Evolutionary conservation across 2,329 filamentous ascomycete species (phyloP), one percentile per base, ranked within the genome.

Genomic region (Fusarium sp.): DNA sequence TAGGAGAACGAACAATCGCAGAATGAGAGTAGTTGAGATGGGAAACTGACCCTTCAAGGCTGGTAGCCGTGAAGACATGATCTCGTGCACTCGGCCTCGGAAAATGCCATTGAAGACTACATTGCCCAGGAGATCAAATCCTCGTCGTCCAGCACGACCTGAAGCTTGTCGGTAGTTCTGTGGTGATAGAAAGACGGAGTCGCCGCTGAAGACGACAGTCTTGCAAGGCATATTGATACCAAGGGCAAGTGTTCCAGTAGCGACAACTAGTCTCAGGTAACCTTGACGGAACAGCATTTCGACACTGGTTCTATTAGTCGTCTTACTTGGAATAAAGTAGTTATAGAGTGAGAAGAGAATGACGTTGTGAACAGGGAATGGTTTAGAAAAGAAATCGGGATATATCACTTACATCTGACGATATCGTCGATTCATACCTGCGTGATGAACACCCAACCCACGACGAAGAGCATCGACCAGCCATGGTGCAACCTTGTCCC

Each of bases 191-290:
- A 87, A 94, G 4, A 92, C 83, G 0, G 90, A 92, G 75, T 95
- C 92, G 0, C 91, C 91, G 17, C 85, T 86, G 76, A 95, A 95
- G 2, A 94, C 88, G 1, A 94, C 91, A 1, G 92, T 95, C 77
- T 92, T 93, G 77, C 92, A 95, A 11, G 92, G 92, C 90, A 93
- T 93, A 72, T 93, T 95, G 81, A 95, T 91, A 81, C 92, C 92
- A 7, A 95, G 81, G 3, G 91, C 90, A 22, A 94, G 84, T 0
- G 92, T 94, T 1, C 91, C 92, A 2, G 92, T 95, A 1, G 92
- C 92, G 26, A 95, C 85, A 28, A 95, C 88, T 1, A 91, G 89
- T 9, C 87, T 85, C 40, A 95, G 78, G 74, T 87, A 94, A 1
- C 91, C 91, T 75, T 87, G 91, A 10, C 92, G 86, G 79, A 94